Evolutionary conservation across 805 yeast genomes (phyloP), one percentile per base, ranked within the genome.

Genomic region (Debaryomyces maramus): DNA sequence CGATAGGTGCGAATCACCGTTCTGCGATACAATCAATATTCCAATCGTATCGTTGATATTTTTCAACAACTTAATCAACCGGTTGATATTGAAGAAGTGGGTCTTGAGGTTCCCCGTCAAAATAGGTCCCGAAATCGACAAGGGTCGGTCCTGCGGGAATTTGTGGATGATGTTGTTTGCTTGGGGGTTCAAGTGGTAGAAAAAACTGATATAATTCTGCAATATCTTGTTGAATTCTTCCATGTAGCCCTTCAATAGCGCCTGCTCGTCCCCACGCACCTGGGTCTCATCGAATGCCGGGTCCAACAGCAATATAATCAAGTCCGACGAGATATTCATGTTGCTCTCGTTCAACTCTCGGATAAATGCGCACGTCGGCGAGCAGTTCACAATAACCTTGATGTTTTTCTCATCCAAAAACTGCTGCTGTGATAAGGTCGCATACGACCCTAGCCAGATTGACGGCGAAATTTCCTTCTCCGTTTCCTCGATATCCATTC

Each of bases 381-480:
- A 61, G 41, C 73, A 69, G 48, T 69, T 69, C 34, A 69, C 60
- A 21, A 69, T 53, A 11, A 69, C 62, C 46, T 69, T 65, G 34
- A 66, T 58, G 35, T 65, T 63, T 33, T 47, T 44, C 20, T 43
- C 31, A 11, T 44, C 41, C 18, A 63, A 39, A 38, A 54, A 52
- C 7, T 43, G 34, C 9, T 17, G 38, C 36, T 52, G 40, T 11
- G 34, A 30, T 10, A 48, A 35, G 10, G 45, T 30, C 17, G 32
- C 14, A 41, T 53, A 56, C 3, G 56, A 45, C 8, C 64, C 66
- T 26, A 58, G 36, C 61, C 63, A 60, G 6, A 63, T 45, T 6
- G 56, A 45, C 1, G 70, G 69, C 8, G 61, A 51, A 9, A 64
- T 45, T 43, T 58, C 59, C 31, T 47, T 52, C 7, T 57, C 43